Conservation (phyloP, 2,329 filamentous ascomycete species). For the Colletotrichum acutatum region DNA sequence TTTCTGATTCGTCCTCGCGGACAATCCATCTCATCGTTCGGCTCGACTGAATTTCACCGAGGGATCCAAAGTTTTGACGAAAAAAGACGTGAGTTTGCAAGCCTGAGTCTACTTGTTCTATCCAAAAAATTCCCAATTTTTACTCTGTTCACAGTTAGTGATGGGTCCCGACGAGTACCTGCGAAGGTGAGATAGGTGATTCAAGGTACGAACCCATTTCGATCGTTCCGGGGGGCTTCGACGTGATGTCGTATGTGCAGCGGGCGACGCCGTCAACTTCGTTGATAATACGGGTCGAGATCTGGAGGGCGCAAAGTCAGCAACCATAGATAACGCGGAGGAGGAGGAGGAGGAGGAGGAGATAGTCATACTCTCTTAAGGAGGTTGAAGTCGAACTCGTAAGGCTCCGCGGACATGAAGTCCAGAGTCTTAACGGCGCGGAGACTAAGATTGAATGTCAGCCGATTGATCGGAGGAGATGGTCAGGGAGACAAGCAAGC, state of each 20-base stretch:
- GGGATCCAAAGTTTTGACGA: background rate
- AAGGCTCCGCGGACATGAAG: conserved; percentile 69
- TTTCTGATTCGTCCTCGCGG: background rate
- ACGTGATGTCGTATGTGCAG: conserved; percentile 65
- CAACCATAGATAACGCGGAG: no score
- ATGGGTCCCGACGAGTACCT: background rate
- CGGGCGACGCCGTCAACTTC: conserved; percentile 75
- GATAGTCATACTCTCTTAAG: conserved; percentile 58
- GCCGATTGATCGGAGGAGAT: no score
- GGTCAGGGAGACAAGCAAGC: no score
- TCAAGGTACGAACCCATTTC: background rate
- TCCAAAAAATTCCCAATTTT: background rate
- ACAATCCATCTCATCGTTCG: background rate
- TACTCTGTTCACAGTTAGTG: background rate
- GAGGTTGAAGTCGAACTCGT: conserved; percentile 71
- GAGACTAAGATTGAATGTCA: conserved; percentile 42
- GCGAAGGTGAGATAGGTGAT: background rate
- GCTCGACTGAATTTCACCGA: background rate
- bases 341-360: no score
- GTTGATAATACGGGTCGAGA: conserved; percentile 75
- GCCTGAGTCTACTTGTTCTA: background rate
- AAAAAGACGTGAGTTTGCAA: background rate
- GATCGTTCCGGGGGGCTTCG: conserved; percentile 27
- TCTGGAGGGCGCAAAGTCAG: conserved; percentile 42
- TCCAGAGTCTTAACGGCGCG: conserved; percentile 63